A percentile compares a stretch with the other conserved stretches of the same genome.
Conservation (phyloP, 768 basidiomycete genomes). For the Clitopilus passeckerianus region DNA sequence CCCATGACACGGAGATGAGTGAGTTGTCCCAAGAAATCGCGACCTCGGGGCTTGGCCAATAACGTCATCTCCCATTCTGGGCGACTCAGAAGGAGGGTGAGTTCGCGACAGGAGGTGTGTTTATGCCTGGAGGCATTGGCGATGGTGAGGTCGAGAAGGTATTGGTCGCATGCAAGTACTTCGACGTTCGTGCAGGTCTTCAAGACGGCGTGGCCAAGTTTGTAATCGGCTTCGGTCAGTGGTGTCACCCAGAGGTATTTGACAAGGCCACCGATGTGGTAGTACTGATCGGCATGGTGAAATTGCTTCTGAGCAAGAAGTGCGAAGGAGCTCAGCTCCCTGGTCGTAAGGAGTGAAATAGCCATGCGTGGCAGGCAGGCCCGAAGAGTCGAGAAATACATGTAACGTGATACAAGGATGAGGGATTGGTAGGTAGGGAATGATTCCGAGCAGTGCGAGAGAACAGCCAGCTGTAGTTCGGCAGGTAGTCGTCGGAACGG, state of each 20-base stretch:
- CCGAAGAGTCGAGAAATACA: conserved; percentile 23
- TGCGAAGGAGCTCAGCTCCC: conserved; percentile 25
- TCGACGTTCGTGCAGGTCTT: conserved; percentile 24
- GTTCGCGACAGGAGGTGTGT: conserved; percentile 22
- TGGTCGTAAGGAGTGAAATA: conserved; percentile 23
- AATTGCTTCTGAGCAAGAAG: conserved; percentile 10
- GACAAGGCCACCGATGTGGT: conserved; percentile 12
- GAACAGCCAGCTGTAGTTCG: conserved; percentile 24
- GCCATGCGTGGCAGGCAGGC: conserved; percentile 29
- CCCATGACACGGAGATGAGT: conserved; percentile 29
- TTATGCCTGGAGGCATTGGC: conserved; percentile 12
- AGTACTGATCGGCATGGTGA: conserved; percentile 3
- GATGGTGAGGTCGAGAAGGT: conserved; percentile 19
- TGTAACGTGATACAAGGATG: conserved; percentile 23
- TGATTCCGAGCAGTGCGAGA: conserved; percentile 23
- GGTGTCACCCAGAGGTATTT: conserved; percentile 29
- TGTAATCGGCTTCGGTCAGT: conserved; percentile 16
- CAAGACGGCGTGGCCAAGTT: conserved; percentile 15
- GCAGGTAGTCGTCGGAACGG: conserved; percentile 24
- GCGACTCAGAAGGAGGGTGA: conserved; percentile 25
- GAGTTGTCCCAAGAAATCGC: conserved; percentile 23
- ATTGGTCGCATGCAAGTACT: conserved; percentile 24
- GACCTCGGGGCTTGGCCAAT: conserved; percentile 15
- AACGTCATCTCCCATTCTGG: conserved; percentile 16
- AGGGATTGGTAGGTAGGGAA: conserved; percentile 25